Evolutionary conservation across 257 asterid genomes (phyloP), one percentile per base, ranked within the genome.

Genomic region (Nicotiana benthamiana): DNA sequence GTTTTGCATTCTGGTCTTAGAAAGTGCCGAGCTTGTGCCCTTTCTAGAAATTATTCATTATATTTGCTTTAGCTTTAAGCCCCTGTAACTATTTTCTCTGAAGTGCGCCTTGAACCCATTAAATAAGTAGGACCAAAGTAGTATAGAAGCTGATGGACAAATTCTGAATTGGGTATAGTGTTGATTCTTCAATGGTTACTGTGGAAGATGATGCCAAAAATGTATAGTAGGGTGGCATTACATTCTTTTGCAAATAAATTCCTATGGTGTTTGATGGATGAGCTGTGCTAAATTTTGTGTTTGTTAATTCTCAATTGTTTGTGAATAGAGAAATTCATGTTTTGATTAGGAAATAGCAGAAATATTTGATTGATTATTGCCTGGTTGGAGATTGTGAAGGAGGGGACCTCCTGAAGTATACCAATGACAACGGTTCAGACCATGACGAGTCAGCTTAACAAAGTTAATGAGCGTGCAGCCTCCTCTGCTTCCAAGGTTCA

Each of bases 361-460:
- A 72, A 43, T 74, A 48, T 74, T 74, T 74, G 61, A 24, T 72
- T 28, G 16, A 48, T 13, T 70, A 52, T 70, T 59, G 74, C 27
- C n/a, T 57, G 12, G 56, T 64, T 76, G 59, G 78, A 77, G 18
- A n/a, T 83, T 81, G 36, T 79, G 83, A 61, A 79, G 72, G 27
- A 72, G 85, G 86, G 30, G 72, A 70, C 22, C 28, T 56, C 48
- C 36, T 79, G 85, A 5, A 40, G 1, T 59, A 40, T 20, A 22
- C 75, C 80, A 77, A 89, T 82, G 94, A 77, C 82, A 61, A 78
- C 63, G 43, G 82, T 80, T 83, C 82, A 74, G 24, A 54, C 72
- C 75, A 65, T 82, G 51, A 51, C 52, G 57, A 83, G 80, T 83
- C 85, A 82, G 80, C 83, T 85, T 27, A 86, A 82, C 77, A 86